Conservation (phyloP, 2,329 filamentous ascomycete genomes). For the Coniochaeta sp. region DNA sequence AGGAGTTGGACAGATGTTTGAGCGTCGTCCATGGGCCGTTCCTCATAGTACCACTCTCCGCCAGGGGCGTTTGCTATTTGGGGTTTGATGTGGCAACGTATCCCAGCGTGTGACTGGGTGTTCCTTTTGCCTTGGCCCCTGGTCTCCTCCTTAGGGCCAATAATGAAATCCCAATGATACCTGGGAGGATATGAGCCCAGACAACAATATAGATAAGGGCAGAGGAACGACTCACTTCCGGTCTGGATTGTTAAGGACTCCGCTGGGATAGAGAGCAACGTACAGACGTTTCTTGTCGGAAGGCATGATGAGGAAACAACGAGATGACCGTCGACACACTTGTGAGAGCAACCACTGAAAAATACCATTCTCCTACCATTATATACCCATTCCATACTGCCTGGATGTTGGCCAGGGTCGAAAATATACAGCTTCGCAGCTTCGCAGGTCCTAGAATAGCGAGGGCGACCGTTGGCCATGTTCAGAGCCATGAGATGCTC, state of each 20-base stretch:
- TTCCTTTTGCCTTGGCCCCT: constrained; percentile 8
- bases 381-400: too few relatives aligned
- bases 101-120: neutral
- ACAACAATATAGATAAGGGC: neutral
- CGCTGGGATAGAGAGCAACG: constrained; percentile 22
- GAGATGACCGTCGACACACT: too few relatives aligned
- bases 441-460: neutral
- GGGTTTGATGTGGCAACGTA: constrained; percentile 26
- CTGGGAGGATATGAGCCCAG: neutral
- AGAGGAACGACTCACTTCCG: too few relatives aligned
- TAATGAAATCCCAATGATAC: constrained; percentile 22
- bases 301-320: constrained; percentile 5
- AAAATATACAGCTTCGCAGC: too few relatives aligned
- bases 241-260: constrained; percentile 3
- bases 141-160: constrained; percentile 21
- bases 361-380: too few relatives aligned
- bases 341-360: too few relatives aligned
- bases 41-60: constrained; percentile 19
- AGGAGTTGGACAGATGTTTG: constrained; percentile 21
- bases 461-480: neutral
- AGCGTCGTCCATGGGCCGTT: constrained; percentile 12
- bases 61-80: neutral
- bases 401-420: too few relatives aligned
- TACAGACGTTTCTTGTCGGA: constrained; percentile 22
- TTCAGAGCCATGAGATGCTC: neutral